Evolutionary conservation across 2,329 filamentous ascomycete genomes (phyloP).

Genomic region (Calonectria leucothoes): DNA sequence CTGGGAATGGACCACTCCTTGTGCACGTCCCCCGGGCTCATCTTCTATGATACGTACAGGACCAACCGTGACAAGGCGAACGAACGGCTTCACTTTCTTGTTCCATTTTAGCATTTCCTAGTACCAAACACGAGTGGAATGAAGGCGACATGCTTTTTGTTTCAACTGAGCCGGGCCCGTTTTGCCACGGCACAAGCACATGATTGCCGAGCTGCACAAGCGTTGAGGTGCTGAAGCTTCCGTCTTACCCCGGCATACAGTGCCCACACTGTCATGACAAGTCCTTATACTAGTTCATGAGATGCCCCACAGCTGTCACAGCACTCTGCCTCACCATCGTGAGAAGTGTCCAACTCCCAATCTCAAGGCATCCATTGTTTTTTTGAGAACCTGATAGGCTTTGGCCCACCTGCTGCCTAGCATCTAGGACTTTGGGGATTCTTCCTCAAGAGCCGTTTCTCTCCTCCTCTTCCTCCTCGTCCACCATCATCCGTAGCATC

Average conservation of each 20-base stretch:
- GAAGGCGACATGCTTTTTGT: neutral
- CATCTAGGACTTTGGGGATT: conserved; percentile 4
- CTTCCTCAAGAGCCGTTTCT: neutral
- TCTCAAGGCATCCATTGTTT: conserved; percentile 28
- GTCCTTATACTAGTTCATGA: conserved; percentile 11
- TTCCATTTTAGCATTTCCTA: neutral
- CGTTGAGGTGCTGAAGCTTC: neutral
- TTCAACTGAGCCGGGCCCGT: no score
- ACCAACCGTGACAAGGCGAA: no score
- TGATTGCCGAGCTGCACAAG: neutral
- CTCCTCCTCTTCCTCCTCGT: neutral
- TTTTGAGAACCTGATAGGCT: conserved; percentile 33
- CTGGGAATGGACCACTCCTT: conserved; percentile 39
- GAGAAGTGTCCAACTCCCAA: neutral
- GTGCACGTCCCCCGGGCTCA: conserved; percentile 23
- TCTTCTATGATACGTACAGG: conserved; percentile 11
- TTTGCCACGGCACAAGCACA: neutral
- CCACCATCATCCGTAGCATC: neutral
- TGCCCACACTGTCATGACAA: conserved; percentile 29
- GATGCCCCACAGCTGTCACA: conserved; percentile 33
- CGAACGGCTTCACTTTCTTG: neutral
- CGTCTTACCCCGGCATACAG: conserved; percentile 17
- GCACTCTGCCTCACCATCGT: conserved; percentile 18
- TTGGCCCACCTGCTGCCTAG: conserved; percentile 25
- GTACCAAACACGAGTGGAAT: neutral